Evolutionary conservation across 2,329 filamentous ascomycete genomes (phyloP).

Genomic region (Geosmithia putterillii): DNA sequence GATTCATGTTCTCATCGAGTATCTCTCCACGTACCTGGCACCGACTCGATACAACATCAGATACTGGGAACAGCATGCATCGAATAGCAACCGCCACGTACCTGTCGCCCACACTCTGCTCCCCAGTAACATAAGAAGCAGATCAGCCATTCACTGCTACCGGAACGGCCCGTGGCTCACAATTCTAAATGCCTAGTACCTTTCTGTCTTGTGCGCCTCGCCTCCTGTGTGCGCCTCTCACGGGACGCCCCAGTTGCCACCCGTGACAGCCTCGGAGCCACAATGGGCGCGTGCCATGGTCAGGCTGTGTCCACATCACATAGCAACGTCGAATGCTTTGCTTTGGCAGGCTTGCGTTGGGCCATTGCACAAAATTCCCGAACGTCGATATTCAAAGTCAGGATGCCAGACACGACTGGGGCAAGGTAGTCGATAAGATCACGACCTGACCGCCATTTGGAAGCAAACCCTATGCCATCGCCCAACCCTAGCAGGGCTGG

Average conservation of each 20-base stretch:
- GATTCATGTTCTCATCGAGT: too few species aligned
- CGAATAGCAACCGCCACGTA: too few species aligned
- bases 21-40: too few species aligned
- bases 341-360: too few species aligned
- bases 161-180: background rate
- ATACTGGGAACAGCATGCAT: too few species aligned
- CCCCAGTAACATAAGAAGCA: too few species aligned
- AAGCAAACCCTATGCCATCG: background rate
- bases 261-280: background rate
- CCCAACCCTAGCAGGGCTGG: background rate
- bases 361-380: background rate
- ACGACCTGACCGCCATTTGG: background rate
- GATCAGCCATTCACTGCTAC: too few species aligned
- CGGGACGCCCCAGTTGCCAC: background rate
- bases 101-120: too few species aligned
- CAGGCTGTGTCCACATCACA: too few species aligned
- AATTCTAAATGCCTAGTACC: too few species aligned
- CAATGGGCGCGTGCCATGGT: background rate
- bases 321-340: too few species aligned
- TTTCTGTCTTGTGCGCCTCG: background rate
- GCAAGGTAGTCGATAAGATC: background rate
- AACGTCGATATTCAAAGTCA: background rate
- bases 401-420: background rate
- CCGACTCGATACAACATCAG: too few species aligned
- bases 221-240: background rate